These are phyloP conservation scores for Nepenthes alata DNA, from an alignment of 179 eudicot genomes.

Conservation along the genomic window DNA sequence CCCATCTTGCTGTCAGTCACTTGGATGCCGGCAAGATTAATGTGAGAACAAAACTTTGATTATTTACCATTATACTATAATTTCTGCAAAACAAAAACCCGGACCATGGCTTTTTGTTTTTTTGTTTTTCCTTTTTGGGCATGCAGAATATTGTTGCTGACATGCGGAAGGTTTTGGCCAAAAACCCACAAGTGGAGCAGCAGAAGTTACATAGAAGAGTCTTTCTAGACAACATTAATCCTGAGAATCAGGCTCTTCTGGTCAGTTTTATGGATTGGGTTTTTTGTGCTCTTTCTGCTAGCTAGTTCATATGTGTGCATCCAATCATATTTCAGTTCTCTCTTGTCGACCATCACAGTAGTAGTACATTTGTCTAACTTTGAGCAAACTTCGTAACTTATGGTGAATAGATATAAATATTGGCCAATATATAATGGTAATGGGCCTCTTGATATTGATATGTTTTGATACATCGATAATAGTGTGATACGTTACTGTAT, in stretches of 20 bases:
- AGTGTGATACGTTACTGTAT: too few relatives aligned
- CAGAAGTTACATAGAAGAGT: constrained; percentile 40
- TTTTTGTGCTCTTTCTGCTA: neutral
- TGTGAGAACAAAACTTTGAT: constrained; percentile 16
- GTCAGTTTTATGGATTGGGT: constrained; percentile 15
- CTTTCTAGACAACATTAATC: constrained; percentile 36
- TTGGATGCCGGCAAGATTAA: constrained; percentile 40
- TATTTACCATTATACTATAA: neutral
- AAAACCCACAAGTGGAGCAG: constrained; percentile 52
- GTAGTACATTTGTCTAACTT: neutral
- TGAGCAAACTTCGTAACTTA: too few relatives aligned
- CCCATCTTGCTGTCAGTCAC: constrained; percentile 43
- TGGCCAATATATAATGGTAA: too few relatives aligned
- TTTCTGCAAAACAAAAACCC: neutral
- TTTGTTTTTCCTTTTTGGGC: neutral
- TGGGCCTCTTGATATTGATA: too few relatives aligned
- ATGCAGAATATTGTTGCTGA: constrained; percentile 44
- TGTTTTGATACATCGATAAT: too few relatives aligned
- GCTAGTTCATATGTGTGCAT: neutral
- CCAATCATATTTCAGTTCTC: neutral
- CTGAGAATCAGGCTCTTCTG: constrained; percentile 45
- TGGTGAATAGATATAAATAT: too few relatives aligned
- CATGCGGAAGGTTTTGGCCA: constrained; percentile 52
- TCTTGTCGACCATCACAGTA: neutral
- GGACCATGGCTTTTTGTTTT: neutral